These are phyloP conservation scores for Naganishia onofrii DNA, from an alignment of 768 basidiomycete genomes.

Conservation along the genomic window DNA sequence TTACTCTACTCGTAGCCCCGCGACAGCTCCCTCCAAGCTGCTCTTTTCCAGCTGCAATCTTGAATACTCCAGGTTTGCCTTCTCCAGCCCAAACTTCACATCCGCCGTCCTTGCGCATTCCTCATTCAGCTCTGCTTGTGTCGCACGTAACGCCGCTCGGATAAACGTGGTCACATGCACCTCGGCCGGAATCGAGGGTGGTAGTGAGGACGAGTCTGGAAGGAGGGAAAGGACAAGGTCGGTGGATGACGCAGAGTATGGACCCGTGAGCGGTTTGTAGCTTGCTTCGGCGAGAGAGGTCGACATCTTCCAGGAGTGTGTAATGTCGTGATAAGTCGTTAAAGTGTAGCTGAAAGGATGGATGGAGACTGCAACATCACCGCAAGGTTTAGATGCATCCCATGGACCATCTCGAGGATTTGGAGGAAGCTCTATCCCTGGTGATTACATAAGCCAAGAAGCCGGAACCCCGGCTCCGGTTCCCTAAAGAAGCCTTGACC, in stretches of 20 bases:
- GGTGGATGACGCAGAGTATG: conserved; percentile 9
- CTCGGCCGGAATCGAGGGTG: neutral
- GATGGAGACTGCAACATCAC: neutral
- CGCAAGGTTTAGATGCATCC: too few relatives aligned
- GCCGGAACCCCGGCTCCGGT: neutral
- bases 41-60: conserved; percentile 19
- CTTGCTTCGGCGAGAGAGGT: conserved; percentile 10
- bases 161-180: conserved; percentile 1
- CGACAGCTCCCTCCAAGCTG: conserved; percentile 2
- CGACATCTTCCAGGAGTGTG: neutral
- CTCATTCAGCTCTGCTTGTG: conserved; percentile 1
- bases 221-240: conserved; percentile 20
- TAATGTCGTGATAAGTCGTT: neutral
- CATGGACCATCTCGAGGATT: too few relatives aligned
- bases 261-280: conserved; percentile 16
- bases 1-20: conserved; percentile 8
- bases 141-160: conserved; percentile 5
- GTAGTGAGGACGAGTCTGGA: conserved; percentile 9
- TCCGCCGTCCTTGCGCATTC: conserved; percentile 18
- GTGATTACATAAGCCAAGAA: neutral
- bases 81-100: conserved; percentile 11
- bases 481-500: neutral
- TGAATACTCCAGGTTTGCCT: conserved; percentile 7
- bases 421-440: neutral
- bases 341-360: neutral